phyloP scores from a whole-genome alignment of 225 moss, liverwort and hornwort species.

The Polytrichum formosum region DNA sequence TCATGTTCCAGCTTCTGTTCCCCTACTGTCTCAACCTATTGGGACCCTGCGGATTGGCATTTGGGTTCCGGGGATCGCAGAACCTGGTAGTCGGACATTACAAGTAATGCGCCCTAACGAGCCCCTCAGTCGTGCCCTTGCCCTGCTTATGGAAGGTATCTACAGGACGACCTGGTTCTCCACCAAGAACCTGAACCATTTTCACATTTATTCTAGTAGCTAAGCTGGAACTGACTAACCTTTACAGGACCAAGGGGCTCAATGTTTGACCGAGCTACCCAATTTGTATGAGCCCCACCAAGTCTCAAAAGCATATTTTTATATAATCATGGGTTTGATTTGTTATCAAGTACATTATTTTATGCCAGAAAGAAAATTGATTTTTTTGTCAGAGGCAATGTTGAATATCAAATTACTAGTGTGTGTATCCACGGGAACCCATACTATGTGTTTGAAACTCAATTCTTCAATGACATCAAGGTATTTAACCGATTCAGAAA shows the following conservation, averaged over 20 bases:
- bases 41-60: constrained; percentile 76
- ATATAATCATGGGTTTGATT: too few relatives aligned
- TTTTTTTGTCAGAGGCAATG: too few relatives aligned
- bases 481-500: too few relatives aligned
- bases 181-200: neutral
- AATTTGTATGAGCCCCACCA: too few relatives aligned
- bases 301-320: too few relatives aligned
- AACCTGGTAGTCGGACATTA: constrained; percentile 57
- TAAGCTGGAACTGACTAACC: neutral
- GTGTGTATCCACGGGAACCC: too few relatives aligned
- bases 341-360: too few relatives aligned
- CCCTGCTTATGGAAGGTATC: constrained; percentile 76
- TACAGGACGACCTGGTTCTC: too few relatives aligned
- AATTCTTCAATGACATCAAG: too few relatives aligned
- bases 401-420: too few relatives aligned
- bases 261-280: neutral
- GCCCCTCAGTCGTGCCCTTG: constrained; percentile 71
- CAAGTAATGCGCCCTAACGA: constrained; percentile 69
- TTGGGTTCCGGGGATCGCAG: constrained; percentile 82
- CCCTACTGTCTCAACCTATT: constrained; percentile 87
- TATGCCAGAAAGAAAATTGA: too few relatives aligned
- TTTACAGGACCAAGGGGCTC: neutral
- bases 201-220: neutral
- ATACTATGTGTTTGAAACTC: too few relatives aligned
- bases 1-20: constrained; percentile 84